Evolutionary conservation across 2,329 filamentous ascomycete species (phyloP).

Genomic region (Aspergillus hortae): DNA sequence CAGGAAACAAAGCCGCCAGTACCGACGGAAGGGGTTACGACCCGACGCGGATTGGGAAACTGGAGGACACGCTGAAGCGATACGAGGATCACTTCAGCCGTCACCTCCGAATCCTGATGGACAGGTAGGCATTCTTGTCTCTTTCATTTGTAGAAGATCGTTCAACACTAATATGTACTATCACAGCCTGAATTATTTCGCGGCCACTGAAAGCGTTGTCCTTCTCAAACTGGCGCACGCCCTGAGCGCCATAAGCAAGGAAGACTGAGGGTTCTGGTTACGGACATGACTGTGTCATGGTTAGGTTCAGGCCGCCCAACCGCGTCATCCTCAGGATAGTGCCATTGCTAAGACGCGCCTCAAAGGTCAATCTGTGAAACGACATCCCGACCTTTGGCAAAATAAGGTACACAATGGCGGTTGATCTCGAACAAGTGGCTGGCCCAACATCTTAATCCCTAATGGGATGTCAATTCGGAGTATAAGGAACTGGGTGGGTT

Average conservation of each 20-base stretch:
- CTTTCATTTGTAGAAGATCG: neutral
- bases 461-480: slow-evolving; percentile 1
- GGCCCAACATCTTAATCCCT: neutral
- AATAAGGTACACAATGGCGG: neutral
- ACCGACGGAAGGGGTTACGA: slow-evolving; percentile 49
- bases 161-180: neutral
- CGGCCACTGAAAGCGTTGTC: slow-evolving; percentile 94
- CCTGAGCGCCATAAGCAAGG: slow-evolving; percentile 40
- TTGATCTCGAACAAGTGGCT: neutral
- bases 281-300: too few relatives aligned
- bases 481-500: slow-evolving; percentile 1
- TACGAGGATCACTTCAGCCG: slow-evolving; percentile 92
- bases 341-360: too few relatives aligned
- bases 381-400: too few relatives aligned
- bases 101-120: slow-evolving; percentile 88
- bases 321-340: too few relatives aligned
- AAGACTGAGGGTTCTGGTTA: slow-evolving; percentile 29
- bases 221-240: slow-evolving; percentile 67
- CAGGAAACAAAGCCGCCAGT: slow-evolving; percentile 26
- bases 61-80: slow-evolving; percentile 82
- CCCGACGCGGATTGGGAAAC: slow-evolving; percentile 63
- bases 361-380: too few relatives aligned
- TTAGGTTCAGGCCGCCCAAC: too few relatives aligned
- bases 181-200: slow-evolving; percentile 77
- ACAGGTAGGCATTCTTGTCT: slow-evolving; percentile 53